Conservation (phyloP, 1,284 basidiomycete species). For the Boletus semigastroideus region DNA sequence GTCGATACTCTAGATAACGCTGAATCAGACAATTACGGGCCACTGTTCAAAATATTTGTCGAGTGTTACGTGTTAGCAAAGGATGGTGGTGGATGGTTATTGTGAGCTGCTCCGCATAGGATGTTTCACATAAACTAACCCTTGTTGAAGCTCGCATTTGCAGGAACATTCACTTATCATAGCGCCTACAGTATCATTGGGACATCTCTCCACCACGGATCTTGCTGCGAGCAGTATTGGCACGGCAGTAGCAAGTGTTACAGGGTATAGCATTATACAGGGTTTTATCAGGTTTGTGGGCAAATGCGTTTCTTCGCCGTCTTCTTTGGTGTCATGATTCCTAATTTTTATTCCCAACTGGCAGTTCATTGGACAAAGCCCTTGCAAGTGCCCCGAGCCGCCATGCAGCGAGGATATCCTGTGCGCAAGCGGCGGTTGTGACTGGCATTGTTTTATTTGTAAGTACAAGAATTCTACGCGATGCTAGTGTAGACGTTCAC, state of each 20-base stretch:
- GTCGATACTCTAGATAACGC: slow-evolving; percentile 21
- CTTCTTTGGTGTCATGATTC: background rate
- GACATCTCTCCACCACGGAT: slow-evolving; percentile 27
- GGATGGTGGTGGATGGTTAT: slow-evolving; percentile 28
- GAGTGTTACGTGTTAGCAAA: slow-evolving; percentile 23
- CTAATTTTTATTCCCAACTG: background rate
- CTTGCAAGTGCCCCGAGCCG: slow-evolving; percentile 15
- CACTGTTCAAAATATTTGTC: slow-evolving; percentile 9
- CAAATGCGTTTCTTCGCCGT: background rate
- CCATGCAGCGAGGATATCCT: slow-evolving; percentile 19
- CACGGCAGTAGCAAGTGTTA: slow-evolving; percentile 25
- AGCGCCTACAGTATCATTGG: slow-evolving; percentile 28
- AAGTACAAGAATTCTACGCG: background rate
- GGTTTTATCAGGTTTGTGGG: slow-evolving; percentile 26
- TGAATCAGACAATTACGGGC: slow-evolving; percentile 6
- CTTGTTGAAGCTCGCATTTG: slow-evolving; percentile 16
- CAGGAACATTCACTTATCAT: slow-evolving; percentile 31
- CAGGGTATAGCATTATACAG: slow-evolving; percentile 30
- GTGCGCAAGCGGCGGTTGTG: slow-evolving; percentile 23
- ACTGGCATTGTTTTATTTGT: slow-evolving; percentile 26
- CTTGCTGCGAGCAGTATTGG: slow-evolving; percentile 30
- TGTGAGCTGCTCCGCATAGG: slow-evolving; percentile 14
- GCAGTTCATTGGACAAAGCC: slow-evolving; percentile 24
- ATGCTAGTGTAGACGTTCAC: background rate
- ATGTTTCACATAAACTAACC: slow-evolving; percentile 4